These are phyloP conservation scores for Nasturtium officinale DNA, from an alignment of 345 rosid genomes.

Conservation along the genomic window DNA sequence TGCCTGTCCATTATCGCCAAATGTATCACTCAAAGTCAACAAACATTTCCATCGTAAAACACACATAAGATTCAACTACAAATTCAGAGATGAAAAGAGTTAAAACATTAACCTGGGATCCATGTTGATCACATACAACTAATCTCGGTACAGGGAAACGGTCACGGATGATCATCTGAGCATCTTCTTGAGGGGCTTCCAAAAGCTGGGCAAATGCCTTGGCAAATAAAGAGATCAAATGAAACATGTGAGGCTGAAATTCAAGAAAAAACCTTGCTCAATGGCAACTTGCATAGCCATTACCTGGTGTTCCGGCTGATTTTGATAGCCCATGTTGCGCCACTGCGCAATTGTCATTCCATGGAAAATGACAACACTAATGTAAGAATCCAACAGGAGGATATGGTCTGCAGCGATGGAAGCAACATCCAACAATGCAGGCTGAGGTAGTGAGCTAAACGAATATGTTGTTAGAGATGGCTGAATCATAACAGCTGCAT, in stretches of 20 bases:
- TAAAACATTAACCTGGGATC: conserved; percentile 80
- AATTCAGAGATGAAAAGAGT: conserved; percentile 7
- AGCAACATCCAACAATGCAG: conserved; percentile 94
- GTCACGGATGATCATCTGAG: conserved; percentile 69
- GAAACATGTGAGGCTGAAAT: conserved; percentile 19
- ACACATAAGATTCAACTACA: background rate
- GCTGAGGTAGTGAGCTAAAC: conserved; percentile 79
- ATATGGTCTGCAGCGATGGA: conserved; percentile 92
- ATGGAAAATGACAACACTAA: conserved; percentile 91
- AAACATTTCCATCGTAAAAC: background rate
- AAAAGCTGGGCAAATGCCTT: conserved; percentile 71
- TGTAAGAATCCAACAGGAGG: conserved; percentile 90
- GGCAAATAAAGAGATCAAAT: conserved; percentile 10
- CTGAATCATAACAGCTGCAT: conserved; percentile 66
- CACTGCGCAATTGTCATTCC: conserved; percentile 99
- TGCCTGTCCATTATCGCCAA: conserved; percentile 55
- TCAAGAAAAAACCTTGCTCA: background rate
- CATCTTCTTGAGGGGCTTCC: conserved; percentile 86
- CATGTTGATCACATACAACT: conserved; percentile 98
- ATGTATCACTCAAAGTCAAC: conserved; percentile 3
- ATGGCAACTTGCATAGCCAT: conserved; percentile 14
- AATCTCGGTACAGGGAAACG: conserved; percentile 97
- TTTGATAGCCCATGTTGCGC: conserved; percentile 96
- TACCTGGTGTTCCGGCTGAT: conserved; percentile 93
- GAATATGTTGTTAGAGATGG: conserved; percentile 94